These are phyloP conservation scores for Schoenoplectus triqueter DNA, from an alignment of 202 grass and related monocot species.

Conservation along the genomic window DNA sequence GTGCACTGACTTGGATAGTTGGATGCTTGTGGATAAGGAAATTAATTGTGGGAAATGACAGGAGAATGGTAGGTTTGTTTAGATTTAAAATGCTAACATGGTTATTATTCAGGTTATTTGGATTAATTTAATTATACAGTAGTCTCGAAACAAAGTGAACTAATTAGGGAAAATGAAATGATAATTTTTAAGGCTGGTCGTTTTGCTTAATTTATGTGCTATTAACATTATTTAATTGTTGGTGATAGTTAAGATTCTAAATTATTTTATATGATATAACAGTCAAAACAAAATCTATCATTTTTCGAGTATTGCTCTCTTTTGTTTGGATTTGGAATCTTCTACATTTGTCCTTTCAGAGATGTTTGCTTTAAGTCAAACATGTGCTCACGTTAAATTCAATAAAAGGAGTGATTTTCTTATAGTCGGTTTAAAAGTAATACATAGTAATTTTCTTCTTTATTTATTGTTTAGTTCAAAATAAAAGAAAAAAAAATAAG, in stretches of 20 bases:
- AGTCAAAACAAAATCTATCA: not conserved
- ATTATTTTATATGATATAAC: not conserved
- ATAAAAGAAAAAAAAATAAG: not conserved
- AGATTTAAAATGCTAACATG: not conserved
- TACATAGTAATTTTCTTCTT: not conserved
- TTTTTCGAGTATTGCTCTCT: not conserved
- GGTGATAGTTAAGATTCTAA: not conserved
- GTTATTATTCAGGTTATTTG: not conserved
- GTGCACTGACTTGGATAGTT: not conserved
- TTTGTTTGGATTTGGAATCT: not conserved
- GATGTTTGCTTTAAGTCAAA: not conserved
- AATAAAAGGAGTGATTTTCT: not conserved
- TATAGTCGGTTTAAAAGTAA: not conserved
- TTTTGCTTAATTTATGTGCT: not conserved
- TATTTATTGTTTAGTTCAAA: not conserved
- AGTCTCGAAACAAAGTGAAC: not conserved
- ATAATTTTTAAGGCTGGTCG: not conserved
- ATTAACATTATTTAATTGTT: not conserved
- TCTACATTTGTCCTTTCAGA: not conserved
- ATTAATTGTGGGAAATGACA: constrained; percentile 17
- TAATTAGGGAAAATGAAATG: not conserved
- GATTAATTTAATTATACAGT: not conserved
- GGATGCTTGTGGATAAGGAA: constrained; percentile 23
- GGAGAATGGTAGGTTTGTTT: not conserved
- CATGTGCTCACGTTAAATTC: not conserved